Conservation (phyloP, 2,329 filamentous ascomycete genomes). For the Dactylonectria macrodidyma region DNA sequence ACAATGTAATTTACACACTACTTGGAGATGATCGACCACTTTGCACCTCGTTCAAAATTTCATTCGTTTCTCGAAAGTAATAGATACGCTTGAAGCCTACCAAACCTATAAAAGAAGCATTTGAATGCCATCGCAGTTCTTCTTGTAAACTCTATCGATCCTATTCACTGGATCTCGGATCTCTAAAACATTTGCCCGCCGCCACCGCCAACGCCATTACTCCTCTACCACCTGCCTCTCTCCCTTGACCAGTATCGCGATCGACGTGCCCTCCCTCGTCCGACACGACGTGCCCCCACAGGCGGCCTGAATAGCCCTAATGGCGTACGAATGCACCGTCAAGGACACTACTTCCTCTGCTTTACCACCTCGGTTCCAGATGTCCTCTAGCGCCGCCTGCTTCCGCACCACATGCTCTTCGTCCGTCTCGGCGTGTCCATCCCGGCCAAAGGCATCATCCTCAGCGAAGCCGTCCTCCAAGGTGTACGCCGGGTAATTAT, state of each 20-base stretch:
- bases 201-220: neutral
- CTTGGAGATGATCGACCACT: too few species aligned
- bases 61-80: too few species aligned
- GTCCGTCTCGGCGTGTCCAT: conserved; percentile 63
- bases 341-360: conserved; percentile 61
- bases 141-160: too few species aligned
- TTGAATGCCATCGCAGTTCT: too few species aligned
- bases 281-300: conserved; percentile 61
- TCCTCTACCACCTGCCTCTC: conserved; percentile 33
- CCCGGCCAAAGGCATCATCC: conserved; percentile 67
- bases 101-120: too few species aligned
- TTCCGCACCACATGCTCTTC: conserved; percentile 62
- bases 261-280: conserved; percentile 66
- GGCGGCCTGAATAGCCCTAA: conserved; percentile 58
- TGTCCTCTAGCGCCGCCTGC: conserved; percentile 60
- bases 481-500: conserved; percentile 64
- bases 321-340: conserved; percentile 65
- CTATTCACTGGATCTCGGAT: too few species aligned
- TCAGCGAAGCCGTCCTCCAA: conserved; percentile 71
- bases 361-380: conserved; percentile 58
- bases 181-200: too few species aligned
- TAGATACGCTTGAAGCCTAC: too few species aligned
- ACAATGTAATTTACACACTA: too few species aligned
- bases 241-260: conserved; percentile 70
- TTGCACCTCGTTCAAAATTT: too few species aligned